phyloP scores from a whole-genome alignment of 164 flowering plant genomes.

The Kalanchoe fedtschenkoi region DNA sequence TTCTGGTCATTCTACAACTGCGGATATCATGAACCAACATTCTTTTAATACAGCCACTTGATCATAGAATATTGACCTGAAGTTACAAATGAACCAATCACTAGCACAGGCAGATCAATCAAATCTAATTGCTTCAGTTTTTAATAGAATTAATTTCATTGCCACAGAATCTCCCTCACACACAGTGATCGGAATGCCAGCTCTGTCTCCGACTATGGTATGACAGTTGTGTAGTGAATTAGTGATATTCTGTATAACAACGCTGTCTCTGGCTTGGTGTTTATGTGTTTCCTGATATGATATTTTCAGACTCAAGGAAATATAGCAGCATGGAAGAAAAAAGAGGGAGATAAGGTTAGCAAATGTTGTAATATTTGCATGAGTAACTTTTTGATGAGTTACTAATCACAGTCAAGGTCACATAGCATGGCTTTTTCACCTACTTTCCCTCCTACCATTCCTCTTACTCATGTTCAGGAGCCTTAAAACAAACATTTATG shows the following conservation, averaged over 20 bases:
- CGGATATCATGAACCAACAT: not conserved
- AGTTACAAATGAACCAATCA: not conserved
- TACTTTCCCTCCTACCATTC: too few species aligned
- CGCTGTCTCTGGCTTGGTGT: not conserved
- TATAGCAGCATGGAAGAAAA: slow-evolving; percentile 52
- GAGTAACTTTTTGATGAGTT: not conserved
- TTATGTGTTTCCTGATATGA: slow-evolving; percentile 6
- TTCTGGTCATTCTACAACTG: too few species aligned
- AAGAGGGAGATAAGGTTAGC: slow-evolving; percentile 61
- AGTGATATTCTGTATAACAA: not conserved
- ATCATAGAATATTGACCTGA: not conserved
- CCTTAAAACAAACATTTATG: too few species aligned
- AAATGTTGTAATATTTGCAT: not conserved
- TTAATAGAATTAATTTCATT: not conserved
- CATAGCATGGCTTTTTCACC: not conserved
- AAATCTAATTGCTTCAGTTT: not conserved
- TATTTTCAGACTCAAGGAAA: slow-evolving; percentile 49
- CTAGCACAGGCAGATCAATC: not conserved
- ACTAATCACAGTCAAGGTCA: not conserved
- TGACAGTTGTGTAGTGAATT: slow-evolving; percentile 3
- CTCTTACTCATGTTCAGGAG: too few species aligned
- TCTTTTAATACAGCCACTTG: not conserved
- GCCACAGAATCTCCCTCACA: slow-evolving; percentile 50
- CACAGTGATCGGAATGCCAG: slow-evolving; percentile 46
- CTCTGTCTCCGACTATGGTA: slow-evolving; percentile 69